Percentiles rank a stretch among this genome's conserved stretches.
Conservation (phyloP, 2,329 filamentous ascomycete genomes). For the Rutstroemia sp. region DNA sequence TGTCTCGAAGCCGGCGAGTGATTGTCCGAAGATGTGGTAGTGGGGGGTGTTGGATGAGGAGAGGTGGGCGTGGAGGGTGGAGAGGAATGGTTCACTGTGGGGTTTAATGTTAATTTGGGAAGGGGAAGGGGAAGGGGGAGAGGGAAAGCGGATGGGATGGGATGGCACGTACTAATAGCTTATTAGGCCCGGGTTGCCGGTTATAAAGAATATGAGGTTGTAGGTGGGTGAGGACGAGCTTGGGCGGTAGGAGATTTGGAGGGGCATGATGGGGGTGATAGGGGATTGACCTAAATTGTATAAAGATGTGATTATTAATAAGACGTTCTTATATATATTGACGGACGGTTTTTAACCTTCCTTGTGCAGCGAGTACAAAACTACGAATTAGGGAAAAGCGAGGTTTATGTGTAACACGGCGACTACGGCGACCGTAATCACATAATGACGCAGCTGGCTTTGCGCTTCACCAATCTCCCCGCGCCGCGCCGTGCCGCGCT, state of each 20-base stretch:
- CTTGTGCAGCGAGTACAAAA: too few species aligned
- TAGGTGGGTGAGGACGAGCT: conserved; percentile 12
- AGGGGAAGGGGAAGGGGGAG: background rate
- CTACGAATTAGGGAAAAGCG: background rate
- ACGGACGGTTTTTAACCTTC: too few species aligned
- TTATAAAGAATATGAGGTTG: conserved; percentile 61
- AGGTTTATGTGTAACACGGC: background rate
- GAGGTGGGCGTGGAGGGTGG: conserved; percentile 47
- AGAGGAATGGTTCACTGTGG: conserved; percentile 46
- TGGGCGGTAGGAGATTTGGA: conserved; percentile 17
- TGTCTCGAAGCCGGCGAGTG: conserved; percentile 49
- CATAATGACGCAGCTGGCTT: background rate
- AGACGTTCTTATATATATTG: too few species aligned
- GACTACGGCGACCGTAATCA: background rate
- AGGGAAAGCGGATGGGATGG: too few species aligned
- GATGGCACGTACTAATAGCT: conserved; percentile 51
- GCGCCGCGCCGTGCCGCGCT: background rate
- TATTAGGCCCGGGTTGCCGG: conserved; percentile 70
- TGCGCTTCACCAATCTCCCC: background rate
- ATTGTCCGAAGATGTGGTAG: conserved; percentile 48
- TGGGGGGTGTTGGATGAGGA: conserved; percentile 30
- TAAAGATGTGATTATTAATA: too few species aligned
- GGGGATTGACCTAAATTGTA: background rate
- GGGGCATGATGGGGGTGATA: background rate
- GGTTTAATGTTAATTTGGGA: background rate